Percentiles rank a stretch among this genome's conserved stretches.
Evolutionary conservation across 2,329 filamentous ascomycete genomes (phyloP).

Genomic region (Leptographium radiaticola): DNA sequence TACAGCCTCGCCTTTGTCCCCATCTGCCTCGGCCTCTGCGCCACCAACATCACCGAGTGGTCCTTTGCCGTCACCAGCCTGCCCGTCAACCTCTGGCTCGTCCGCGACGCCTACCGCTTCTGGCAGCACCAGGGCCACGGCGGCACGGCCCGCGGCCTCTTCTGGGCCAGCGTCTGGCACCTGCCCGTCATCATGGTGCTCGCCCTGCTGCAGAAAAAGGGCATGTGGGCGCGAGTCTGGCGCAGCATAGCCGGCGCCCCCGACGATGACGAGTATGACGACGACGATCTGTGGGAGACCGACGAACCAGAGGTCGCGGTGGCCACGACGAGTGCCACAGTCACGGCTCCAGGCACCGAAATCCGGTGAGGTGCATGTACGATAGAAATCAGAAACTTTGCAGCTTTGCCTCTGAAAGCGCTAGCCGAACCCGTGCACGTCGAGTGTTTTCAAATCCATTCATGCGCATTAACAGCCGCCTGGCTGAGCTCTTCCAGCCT

Average conservation of each 20-base stretch:
- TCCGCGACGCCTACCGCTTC: slow-evolving; percentile 66
- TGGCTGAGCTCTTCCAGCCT: too few species aligned
- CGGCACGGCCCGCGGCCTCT: slow-evolving; percentile 70
- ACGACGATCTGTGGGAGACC: slow-evolving; percentile 22
- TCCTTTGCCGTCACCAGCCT: slow-evolving; percentile 70
- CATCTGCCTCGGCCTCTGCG: slow-evolving; percentile 69
- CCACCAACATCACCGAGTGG: slow-evolving; percentile 70
- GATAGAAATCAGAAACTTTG: too few species aligned
- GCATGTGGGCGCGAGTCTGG: slow-evolving; percentile 77
- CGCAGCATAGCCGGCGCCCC: slow-evolving; percentile 47
- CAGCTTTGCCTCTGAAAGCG: too few species aligned
- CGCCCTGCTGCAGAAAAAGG: slow-evolving; percentile 86
- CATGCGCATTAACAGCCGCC: too few species aligned
- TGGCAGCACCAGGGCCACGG: slow-evolving; percentile 66
- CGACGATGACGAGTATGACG: slow-evolving; percentile 36
- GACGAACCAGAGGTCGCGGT: neutral
- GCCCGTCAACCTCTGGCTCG: slow-evolving; percentile 76
- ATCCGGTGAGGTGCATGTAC: too few species aligned
- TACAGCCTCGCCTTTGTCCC: slow-evolving; percentile 82
- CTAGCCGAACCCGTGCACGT: too few species aligned
- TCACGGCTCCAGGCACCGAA: too few species aligned
- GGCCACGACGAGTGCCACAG: too few species aligned
- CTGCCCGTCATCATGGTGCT: slow-evolving; percentile 79
- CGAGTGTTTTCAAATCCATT: too few species aligned
- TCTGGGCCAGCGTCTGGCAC: slow-evolving; percentile 98